Conservation (phyloP, 1,284 basidiomycete species). For the Vanrija sp. region DNA sequence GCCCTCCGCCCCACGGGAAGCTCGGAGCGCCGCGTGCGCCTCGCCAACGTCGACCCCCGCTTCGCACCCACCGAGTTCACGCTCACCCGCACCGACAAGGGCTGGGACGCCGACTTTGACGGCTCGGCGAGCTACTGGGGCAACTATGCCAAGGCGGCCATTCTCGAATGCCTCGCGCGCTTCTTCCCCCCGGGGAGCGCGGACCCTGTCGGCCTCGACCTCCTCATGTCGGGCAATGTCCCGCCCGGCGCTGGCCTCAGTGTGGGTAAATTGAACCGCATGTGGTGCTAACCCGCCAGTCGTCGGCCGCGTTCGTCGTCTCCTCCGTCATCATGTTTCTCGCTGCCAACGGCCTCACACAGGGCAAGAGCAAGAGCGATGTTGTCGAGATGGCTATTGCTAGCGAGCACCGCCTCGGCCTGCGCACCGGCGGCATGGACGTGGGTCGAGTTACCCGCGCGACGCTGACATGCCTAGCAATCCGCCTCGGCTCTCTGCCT, state of each 20-base stretch:
- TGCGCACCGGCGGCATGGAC: conserved; percentile 50
- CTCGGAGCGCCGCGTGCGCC: conserved; percentile 27
- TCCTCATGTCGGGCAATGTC: conserved; percentile 71
- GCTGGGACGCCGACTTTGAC: conserved; percentile 69
- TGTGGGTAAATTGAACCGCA: conserved; percentile 52
- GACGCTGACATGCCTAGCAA: conserved; percentile 53
- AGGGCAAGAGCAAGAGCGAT: conserved; percentile 61
- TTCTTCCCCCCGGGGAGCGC: conserved; percentile 51
- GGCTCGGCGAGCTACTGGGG: conserved; percentile 65
- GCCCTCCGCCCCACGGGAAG: conserved; percentile 56
- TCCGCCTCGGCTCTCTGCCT: conserved; percentile 72
- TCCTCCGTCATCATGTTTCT: conserved; percentile 74
- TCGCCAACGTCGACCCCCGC: conserved; percentile 59
- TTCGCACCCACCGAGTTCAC: conserved; percentile 58
- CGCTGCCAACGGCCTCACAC: conserved; percentile 65
- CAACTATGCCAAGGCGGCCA: conserved; percentile 71
- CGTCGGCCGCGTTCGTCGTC: conserved; percentile 72
- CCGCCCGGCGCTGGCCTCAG: conserved; percentile 78
- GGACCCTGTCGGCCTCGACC: conserved; percentile 64
- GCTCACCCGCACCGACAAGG: conserved; percentile 55
- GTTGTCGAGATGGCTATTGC: conserved; percentile 71
- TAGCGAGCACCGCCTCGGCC: conserved; percentile 75
- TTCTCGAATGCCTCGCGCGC: conserved; percentile 27
- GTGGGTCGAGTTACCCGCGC: conserved; percentile 48
- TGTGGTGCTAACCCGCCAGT: conserved; percentile 14